Base-by-base conservation (phyloP, 768 basidiomycete genomes). In the Leccinum incarnatum region DNA sequence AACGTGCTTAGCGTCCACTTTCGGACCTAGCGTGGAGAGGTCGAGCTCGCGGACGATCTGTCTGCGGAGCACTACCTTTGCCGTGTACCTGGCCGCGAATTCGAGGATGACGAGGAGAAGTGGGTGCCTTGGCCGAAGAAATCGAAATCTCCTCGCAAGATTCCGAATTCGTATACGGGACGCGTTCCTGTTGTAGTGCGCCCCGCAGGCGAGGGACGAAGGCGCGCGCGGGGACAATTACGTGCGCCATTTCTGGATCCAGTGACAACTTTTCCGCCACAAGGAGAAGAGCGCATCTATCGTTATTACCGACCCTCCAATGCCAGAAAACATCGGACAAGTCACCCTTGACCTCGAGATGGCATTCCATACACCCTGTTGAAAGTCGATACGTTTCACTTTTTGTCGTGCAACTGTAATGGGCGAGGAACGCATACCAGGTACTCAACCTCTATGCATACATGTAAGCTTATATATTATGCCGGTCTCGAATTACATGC, bases 101-200 rank as follows among this genome's bases (percentile, higher is more conserved):
- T 65, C n/a, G 51, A 58, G 21, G 63, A 68, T 5, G 64, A 61
- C 3, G 63, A 67, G 10, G 65, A 59, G 4, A 51, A 40, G 2
- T 70, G 63, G 69, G 68, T 67, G 23, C 60, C 61, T n/a, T 66
- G 58, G 68, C 45, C 55, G 40, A 57, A 17, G 23, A 15, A 15
- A 7, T 11, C n/a, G 14, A 0, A 9, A 27, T 14, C 8, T n/a
- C 3, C 37, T 21, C 23, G 12, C 21, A 25, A 1, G 11, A 2
- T 23, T 4, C 10, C 9, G 27, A 3, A n/a, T 4, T 25, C 9
- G 0, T 67, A 62, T 51, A 42, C 29, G 1, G 64, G 58, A 11
- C 11, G 4, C 1, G 15, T 54, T 32, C 54, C 42, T 8, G 29
- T 34, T 14, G 47, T 48, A 1, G 58, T 72, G 36, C 53, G 49